Conservation (phyloP, 306 rosid genomes). For the Vigna trinervia region DNA sequence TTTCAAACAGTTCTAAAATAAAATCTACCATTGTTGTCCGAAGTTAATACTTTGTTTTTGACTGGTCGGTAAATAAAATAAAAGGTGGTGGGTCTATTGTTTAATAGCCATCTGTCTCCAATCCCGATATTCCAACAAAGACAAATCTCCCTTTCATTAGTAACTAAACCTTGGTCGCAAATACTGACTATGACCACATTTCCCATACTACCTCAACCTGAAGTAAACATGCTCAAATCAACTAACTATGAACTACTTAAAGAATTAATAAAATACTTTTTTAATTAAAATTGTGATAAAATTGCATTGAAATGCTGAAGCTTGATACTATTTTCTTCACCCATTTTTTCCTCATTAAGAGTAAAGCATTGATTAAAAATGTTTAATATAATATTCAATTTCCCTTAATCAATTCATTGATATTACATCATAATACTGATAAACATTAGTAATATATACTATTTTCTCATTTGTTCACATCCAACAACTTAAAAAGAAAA, state of each 20-base stretch:
- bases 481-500: background rate
- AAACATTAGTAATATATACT: too few species aligned
- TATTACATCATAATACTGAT: background rate
- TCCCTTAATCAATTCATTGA: background rate
- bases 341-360: background rate
- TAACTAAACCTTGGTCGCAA: background rate
- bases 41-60: background rate
- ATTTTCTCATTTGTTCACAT: background rate
- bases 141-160: background rate
- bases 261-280: background rate
- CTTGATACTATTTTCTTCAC: background rate
- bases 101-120: background rate
- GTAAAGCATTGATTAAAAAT: background rate
- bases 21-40: background rate
- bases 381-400: background rate
- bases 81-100: background rate
- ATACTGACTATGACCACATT: background rate
- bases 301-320: background rate
- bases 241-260: background rate
- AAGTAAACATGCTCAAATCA: background rate
- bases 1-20: background rate
- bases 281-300: background rate
- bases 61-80: constrained; percentile 8
- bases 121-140: background rate
- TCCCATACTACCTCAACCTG: background rate